These are phyloP conservation scores for Hypocrella siamensis DNA, from an alignment of 2,329 filamentous ascomycete genomes.

Conservation along the genomic window DNA sequence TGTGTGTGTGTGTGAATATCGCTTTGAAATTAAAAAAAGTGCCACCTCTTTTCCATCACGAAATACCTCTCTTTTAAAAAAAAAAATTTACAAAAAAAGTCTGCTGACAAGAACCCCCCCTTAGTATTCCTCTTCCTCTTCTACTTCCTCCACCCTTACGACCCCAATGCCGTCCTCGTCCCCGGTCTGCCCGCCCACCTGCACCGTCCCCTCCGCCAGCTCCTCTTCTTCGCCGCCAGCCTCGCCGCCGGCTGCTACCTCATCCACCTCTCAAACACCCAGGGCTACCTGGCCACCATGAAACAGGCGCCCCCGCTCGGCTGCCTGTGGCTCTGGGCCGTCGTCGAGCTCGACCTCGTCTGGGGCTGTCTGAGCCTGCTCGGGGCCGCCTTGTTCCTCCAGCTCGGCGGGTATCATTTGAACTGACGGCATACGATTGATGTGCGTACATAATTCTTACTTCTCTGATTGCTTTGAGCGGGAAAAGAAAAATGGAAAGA, in stretches of 20 bases:
- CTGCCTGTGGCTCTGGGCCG: constrained; percentile 83
- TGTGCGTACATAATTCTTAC: no score
- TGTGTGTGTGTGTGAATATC: no score
- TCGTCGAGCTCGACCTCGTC: constrained; percentile 66
- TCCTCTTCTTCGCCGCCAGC: constrained; percentile 48
- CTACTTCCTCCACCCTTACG: constrained; percentile 39
- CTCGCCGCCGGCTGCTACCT: constrained; percentile 58
- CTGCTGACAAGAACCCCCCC: no score
- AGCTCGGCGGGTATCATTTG: constrained; percentile 32
- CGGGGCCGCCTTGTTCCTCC: constrained; percentile 27
- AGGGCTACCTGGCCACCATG: constrained; percentile 78
- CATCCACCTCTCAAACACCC: constrained; percentile 64
- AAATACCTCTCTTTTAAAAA: no score
- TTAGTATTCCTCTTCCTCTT: constrained; percentile 39
- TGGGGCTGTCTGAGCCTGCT: constrained; percentile 44
- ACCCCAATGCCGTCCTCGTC: constrained; percentile 30
- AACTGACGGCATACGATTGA: constrained; percentile 3
- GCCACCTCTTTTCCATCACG: no score
- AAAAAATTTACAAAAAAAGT: no score
- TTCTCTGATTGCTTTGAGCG: no score
- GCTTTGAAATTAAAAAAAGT: no score
- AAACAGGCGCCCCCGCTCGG: constrained; percentile 80
- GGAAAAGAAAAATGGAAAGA: no score
- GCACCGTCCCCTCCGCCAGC: constrained; percentile 34
- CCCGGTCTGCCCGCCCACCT: constrained; percentile 30